Evolutionary conservation across 208 protist genomes (phyloP).

Genomic region (Crithidia mellificae): DNA sequence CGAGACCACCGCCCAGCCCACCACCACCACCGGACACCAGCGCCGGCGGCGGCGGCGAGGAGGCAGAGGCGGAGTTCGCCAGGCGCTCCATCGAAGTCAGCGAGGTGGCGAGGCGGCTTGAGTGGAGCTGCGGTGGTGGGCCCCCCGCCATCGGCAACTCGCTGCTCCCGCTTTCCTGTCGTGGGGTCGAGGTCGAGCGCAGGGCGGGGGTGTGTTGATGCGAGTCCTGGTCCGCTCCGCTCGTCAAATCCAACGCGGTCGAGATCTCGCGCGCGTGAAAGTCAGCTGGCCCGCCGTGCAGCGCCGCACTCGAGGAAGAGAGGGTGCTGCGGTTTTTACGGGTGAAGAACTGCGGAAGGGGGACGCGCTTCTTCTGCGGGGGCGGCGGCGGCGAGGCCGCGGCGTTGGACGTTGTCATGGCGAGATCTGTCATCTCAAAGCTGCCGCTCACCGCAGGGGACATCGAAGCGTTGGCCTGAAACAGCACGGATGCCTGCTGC

Average conservation of each 20-base stretch:
- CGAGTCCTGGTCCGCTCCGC: slow-evolving; percentile 6
- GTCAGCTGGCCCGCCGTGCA: not conserved
- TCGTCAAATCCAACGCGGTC: slow-evolving; percentile 10
- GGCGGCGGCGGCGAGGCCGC: not conserved
- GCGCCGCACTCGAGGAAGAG: slow-evolving; percentile 4
- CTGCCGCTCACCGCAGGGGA: not conserved
- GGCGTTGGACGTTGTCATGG: too few species aligned
- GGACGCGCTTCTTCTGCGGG: slow-evolving; percentile 2
- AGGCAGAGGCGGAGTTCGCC: not conserved
- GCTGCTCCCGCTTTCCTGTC: slow-evolving; percentile 2
- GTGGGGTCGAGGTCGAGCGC: not conserved
- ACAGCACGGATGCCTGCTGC: not conserved
- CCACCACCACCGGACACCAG: too few species aligned
- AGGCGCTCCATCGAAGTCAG: slow-evolving; percentile 12
- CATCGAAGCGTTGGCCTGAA: not conserved
- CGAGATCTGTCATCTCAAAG: slow-evolving; percentile 19
- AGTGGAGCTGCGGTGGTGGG: not conserved
- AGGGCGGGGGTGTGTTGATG: not conserved
- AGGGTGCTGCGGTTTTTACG: slow-evolving; percentile 11
- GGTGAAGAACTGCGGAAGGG: slow-evolving; percentile 12
- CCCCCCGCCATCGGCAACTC: not conserved
- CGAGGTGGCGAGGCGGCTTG: slow-evolving; percentile 1
- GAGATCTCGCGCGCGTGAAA: slow-evolving; percentile 1
- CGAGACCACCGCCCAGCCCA: too few species aligned
- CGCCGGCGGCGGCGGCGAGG: not conserved